Percentiles rank a stretch among this genome's conserved stretches.
These are phyloP conservation scores for Phylloporus arenicola DNA, from an alignment of 768 basidiomycete species.

Conservation along the genomic window DNA sequence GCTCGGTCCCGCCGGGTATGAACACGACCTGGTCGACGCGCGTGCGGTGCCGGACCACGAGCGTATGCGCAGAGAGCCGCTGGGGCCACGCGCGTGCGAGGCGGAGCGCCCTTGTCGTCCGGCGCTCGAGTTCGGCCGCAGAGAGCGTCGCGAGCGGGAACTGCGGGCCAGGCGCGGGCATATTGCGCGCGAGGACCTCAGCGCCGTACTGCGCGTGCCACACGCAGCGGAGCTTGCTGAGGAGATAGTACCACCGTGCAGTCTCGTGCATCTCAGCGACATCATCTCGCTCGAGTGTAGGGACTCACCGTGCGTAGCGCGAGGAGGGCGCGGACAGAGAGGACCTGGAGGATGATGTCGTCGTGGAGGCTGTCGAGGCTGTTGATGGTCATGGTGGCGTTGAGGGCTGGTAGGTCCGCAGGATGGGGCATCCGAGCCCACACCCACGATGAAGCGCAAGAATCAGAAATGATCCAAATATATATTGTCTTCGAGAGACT, in stretches of 20 bases:
- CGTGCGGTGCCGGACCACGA: slow-evolving; percentile 3
- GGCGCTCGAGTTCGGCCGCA: slow-evolving; percentile 22
- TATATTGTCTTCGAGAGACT: neutral
- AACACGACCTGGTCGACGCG: slow-evolving; percentile 26
- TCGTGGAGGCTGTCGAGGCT: slow-evolving; percentile 24
- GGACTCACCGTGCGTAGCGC: slow-evolving; percentile 21
- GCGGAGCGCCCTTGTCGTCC: slow-evolving; percentile 24
- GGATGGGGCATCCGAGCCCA: too few relatives aligned
- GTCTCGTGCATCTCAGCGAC: slow-evolving; percentile 12
- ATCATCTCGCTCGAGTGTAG: neutral
- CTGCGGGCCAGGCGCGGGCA: slow-evolving; percentile 18
- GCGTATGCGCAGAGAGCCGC: slow-evolving; percentile 8
- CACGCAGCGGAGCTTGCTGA: slow-evolving; percentile 22
- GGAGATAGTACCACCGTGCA: slow-evolving; percentile 24
- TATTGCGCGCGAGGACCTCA: slow-evolving; percentile 17
- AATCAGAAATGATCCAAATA: neutral
- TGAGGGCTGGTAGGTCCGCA: neutral
- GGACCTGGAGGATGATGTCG: slow-evolving; percentile 18
- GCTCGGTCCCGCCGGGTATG: slow-evolving; percentile 21
- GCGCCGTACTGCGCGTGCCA: slow-evolving; percentile 21
- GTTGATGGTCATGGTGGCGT: neutral
- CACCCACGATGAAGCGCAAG: neutral
- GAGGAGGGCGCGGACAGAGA: slow-evolving; percentile 16
- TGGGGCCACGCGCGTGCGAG: slow-evolving; percentile 21
- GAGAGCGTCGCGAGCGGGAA: slow-evolving; percentile 11